Conservation (phyloP, 352 stramenopile species). For the Paralagenidium karlingii region DNA sequence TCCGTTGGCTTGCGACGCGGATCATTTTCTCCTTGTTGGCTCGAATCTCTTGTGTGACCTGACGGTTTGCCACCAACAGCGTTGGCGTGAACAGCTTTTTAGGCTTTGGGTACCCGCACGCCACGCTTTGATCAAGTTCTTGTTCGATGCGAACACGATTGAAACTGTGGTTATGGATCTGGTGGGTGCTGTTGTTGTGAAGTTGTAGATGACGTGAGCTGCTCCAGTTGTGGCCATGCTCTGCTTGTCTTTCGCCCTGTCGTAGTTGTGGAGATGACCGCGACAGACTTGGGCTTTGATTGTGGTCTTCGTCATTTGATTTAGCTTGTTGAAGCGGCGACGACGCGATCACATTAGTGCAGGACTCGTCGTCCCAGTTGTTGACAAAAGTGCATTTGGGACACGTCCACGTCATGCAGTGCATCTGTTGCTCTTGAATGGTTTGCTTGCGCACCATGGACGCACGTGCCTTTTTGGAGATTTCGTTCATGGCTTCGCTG, state of each 20-base stretch:
- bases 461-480: slow-evolving; percentile 44
- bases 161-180: too few species aligned
- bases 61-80: slow-evolving; percentile 21
- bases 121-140: too few species aligned
- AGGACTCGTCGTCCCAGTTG: slow-evolving; percentile 31
- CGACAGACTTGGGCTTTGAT: not conserved
- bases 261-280: too few species aligned
- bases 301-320: not conserved
- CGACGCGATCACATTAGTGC: slow-evolving; percentile 33
- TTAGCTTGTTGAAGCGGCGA: not conserved
- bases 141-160: too few species aligned
- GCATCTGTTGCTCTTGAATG: slow-evolving; percentile 27
- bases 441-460: not conserved
- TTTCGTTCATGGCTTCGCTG: slow-evolving; percentile 47
- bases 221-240: too few species aligned
- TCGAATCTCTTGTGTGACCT: too few species aligned
- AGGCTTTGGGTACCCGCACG: slow-evolving; percentile 46
- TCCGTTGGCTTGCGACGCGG: slow-evolving; percentile 18
- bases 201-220: too few species aligned
- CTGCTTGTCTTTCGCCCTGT: too few species aligned
- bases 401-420: slow-evolving; percentile 46
- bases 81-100: slow-evolving; percentile 57
- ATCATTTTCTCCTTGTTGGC: slow-evolving; percentile 30
- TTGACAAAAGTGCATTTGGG: slow-evolving; percentile 64
- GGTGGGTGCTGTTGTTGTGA: not conserved